Evolutionary conservation across 2,329 filamentous ascomycete genomes (phyloP), one percentile per base, ranked within the genome.

Genomic region (Fusarium tjaetaba): DNA sequence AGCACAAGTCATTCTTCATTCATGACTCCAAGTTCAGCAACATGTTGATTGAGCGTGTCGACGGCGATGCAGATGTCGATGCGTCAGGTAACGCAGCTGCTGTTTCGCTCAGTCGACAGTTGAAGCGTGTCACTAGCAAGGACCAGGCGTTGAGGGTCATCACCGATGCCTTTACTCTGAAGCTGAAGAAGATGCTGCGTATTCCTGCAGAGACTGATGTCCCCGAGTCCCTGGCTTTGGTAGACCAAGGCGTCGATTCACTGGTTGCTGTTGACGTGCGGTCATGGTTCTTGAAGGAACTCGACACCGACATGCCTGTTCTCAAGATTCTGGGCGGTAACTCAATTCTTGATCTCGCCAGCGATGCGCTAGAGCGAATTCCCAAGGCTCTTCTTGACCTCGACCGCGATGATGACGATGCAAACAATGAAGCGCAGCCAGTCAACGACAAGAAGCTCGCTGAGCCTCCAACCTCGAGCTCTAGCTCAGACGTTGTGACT

Each of bases 281-380:
- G 4, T 79, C 84, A 4, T 89, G 87, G 87, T 87, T 88, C 70
- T 55, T 84, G 30, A 86, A 86, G 57, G 79, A 85, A 20, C 55
- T 79, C 0, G 71, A 83, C 1, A 77, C 84, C 1, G 84, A 88
- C 51, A 81, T 88, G 4, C 84, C 86, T 0, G 82, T 88, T 3
- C 77, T 88, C 7, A 85, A 85, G 65, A 71, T 82, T 16, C 59
- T 79, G 2, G 60, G 66, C 4, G 72, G 71, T 0, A 70, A 67
- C 20, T 72, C 76, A 6, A 41, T 77, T 4, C 46, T 48, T 6
- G 72, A 68, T n/a, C 36, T 71, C 8, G 52, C 61, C 4, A 64
- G 53, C 14, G 61, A 64, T 6, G 45, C 46, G 2, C n/a, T 61
- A 0, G 58, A 61, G 46, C 41, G 58, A 4, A 61, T 61, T 10